These are phyloP conservation scores for Fusarium sp. DNA, from an alignment of 2,329 filamentous ascomycete genomes.

Conservation along the genomic window DNA sequence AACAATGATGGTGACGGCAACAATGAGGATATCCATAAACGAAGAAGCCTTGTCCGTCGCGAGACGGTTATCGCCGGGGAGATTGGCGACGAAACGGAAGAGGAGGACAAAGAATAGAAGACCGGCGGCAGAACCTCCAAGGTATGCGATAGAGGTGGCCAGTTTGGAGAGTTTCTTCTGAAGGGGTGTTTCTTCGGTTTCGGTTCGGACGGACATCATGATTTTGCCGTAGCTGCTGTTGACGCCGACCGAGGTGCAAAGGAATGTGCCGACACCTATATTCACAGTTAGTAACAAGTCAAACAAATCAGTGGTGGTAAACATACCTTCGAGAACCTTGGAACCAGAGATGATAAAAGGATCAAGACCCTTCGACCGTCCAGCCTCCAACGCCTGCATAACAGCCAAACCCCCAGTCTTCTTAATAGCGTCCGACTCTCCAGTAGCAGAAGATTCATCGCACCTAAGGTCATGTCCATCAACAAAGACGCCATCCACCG, in stretches of 20 bases:
- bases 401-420: neutral
- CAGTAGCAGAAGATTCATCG: neutral
- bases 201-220: constrained; percentile 63
- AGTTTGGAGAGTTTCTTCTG: constrained; percentile 60
- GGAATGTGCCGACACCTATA: constrained; percentile 64
- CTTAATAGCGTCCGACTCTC: neutral
- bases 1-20: constrained; percentile 46
- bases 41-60: neutral
- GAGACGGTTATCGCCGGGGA: neutral
- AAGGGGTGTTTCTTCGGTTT: constrained; percentile 61
- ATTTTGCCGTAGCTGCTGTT: constrained; percentile 63
- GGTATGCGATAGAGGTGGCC: neutral
- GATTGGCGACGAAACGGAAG: neutral
- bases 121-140: neutral
- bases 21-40: neutral
- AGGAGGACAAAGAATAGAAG: neutral
- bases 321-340: neutral
- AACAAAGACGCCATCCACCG: neutral
- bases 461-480: neutral
- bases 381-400: neutral
- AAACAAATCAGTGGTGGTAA: neutral
- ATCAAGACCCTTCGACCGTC: neutral
- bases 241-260: constrained; percentile 63
- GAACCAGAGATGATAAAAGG: neutral
- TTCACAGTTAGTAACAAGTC: constrained; percentile 15